Percentiles rank a stretch among this genome's conserved stretches.
Conservation (phyloP, 257 asterid species). For the Solanum tacnaense region DNA sequence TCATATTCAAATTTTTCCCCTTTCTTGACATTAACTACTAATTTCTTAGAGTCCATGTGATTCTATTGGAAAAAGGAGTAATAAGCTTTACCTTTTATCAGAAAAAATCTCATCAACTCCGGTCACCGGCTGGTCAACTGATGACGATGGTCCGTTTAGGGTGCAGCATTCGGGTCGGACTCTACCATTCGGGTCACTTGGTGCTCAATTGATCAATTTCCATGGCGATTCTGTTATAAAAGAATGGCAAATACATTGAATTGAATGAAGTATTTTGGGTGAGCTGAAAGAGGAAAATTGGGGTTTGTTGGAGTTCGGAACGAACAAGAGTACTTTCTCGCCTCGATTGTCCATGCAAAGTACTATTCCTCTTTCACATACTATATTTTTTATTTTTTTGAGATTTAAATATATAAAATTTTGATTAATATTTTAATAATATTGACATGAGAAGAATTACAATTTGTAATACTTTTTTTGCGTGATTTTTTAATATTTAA, state of each 20-base stretch:
- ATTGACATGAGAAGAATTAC: too few species aligned
- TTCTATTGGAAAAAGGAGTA: not conserved
- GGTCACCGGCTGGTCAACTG: not conserved
- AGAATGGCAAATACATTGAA: not conserved
- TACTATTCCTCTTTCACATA: not conserved
- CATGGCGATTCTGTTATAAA: not conserved
- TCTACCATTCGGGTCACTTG: not conserved
- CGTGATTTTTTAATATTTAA: too few species aligned
- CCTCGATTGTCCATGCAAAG: not conserved
- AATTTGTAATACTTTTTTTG: too few species aligned
- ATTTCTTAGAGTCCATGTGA: not conserved
- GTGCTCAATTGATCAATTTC: not conserved
- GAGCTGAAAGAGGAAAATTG: not conserved
- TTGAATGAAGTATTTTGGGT: not conserved
- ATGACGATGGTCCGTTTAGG: not conserved
- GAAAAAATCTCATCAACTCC: not conserved
- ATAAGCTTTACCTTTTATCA: not conserved
- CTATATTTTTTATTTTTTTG: not conserved
- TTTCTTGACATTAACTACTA: not conserved
- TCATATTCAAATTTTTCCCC: not conserved
- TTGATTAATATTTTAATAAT: too few species aligned
- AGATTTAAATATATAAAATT: not conserved
- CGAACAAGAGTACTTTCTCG: not conserved
- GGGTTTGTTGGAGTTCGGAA: not conserved
- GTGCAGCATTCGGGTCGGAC: not conserved